A percentile compares a stretch with the other conserved stretches of the same genome.
Conservation (phyloP, 768 basidiomycete species). For the Boletus tylopilopsis region DNA sequence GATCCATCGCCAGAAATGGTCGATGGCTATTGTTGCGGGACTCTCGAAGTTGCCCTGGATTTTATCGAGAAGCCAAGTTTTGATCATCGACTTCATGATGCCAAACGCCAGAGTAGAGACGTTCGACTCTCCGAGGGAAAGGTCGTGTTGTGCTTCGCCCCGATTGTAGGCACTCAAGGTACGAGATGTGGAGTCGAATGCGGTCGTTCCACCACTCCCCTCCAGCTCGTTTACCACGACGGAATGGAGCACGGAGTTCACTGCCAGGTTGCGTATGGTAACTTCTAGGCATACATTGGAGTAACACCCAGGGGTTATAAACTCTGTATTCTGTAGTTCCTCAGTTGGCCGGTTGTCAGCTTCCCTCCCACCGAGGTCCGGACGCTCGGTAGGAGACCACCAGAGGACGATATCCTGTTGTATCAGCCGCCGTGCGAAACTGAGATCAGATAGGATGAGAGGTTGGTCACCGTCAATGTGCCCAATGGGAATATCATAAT, state of each 20-base stretch:
- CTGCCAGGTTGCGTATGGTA: conserved; percentile 85
- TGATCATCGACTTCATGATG: conserved; percentile 84
- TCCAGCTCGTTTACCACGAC: conserved; percentile 96
- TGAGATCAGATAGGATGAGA: conserved; percentile 83
- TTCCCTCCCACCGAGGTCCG: conserved; percentile 93
- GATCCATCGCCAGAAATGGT: conserved; percentile 99
- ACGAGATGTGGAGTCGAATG: conserved; percentile 89
- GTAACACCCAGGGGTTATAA: conserved; percentile 81
- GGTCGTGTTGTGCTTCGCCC: conserved; percentile 51
- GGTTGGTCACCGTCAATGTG: conserved; percentile 91
- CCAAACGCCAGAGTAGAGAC: conserved; percentile 84
- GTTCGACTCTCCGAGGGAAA: conserved; percentile 86
- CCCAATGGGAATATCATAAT: conserved; percentile 90
- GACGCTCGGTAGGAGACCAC: conserved; percentile 90
- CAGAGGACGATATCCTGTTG: conserved; percentile 91
- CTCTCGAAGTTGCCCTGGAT: conserved; percentile 63
- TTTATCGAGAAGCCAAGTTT: conserved; percentile 86
- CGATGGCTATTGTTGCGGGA: conserved; percentile 68
- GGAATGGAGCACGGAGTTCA: conserved; percentile 92
- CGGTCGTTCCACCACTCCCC: conserved; percentile 89
- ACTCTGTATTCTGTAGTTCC: conserved; percentile 81
- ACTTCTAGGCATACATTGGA: conserved; percentile 91
- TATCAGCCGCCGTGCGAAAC: conserved; percentile 81
- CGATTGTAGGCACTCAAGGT: conserved; percentile 88
- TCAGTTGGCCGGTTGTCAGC: conserved; percentile 75